Conservation (phyloP, 2,329 filamentous ascomycete species). For the Beauveria rudraprayagi region DNA sequence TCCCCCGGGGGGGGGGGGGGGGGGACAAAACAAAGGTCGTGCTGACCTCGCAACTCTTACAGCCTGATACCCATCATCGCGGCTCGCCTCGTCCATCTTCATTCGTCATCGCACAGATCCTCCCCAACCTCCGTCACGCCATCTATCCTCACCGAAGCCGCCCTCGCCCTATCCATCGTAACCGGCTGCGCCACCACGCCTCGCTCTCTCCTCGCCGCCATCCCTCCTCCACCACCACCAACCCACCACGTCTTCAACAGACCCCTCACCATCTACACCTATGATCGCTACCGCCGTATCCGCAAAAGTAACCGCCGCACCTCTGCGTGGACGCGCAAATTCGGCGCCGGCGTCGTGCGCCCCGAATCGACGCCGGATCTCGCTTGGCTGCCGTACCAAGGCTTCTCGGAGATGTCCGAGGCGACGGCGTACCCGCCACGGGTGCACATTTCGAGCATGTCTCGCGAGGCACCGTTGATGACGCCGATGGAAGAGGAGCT, state of each 20-base stretch:
- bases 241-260: not conserved
- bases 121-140: not conserved
- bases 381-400: not conserved
- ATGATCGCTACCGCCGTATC: not conserved
- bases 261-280: not conserved
- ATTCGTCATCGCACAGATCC: not conserved
- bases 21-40: not conserved
- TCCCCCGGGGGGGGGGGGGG: too few relatives aligned
- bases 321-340: too few relatives aligned
- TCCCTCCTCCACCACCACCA: not conserved
- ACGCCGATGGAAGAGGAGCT: not conserved
- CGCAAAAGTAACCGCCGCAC: not conserved
- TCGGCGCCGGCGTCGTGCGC: not conserved
- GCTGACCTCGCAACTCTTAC: not conserved
- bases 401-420: not conserved
- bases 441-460: not conserved
- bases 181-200: not conserved
- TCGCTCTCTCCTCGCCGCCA: not conserved
- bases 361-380: not conserved
- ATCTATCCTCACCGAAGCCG: conserved; percentile 3
- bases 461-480: not conserved
- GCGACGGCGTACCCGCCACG: not conserved
- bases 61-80: conserved; percentile 4
- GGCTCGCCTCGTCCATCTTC: conserved; percentile 1
- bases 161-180: not conserved